These are phyloP conservation scores for Penicillium sp. DNA, from an alignment of 2,329 filamentous ascomycete species.

Conservation along the genomic window DNA sequence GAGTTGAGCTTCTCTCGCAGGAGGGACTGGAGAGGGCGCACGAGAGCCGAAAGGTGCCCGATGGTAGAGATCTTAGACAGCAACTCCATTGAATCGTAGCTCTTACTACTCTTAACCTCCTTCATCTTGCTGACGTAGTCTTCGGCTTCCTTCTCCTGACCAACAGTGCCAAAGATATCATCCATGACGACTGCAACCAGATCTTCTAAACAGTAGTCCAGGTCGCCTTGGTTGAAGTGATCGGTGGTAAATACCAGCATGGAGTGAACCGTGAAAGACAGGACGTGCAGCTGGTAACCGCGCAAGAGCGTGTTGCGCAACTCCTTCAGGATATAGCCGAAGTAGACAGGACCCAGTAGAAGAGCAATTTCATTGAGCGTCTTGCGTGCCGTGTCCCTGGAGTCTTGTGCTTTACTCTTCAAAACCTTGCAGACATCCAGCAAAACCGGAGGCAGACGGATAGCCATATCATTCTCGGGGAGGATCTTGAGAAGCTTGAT, in stretches of 20 bases:
- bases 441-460: conserved; percentile 73
- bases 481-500: conserved; percentile 82
- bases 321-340: conserved; percentile 92
- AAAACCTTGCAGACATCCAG: conserved; percentile 92
- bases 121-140: conserved; percentile 95
- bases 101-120: conserved; percentile 97
- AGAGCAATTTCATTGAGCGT: conserved; percentile 79
- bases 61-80: conserved; percentile 78
- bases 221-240: conserved; percentile 69
- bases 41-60: conserved; percentile 64
- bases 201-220: conserved; percentile 78
- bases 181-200: conserved; percentile 89
- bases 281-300: conserved; percentile 89
- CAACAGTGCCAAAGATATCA: conserved; percentile 87
- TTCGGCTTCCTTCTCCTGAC: conserved; percentile 94
- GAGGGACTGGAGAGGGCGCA: conserved; percentile 71
- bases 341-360: conserved; percentile 73
- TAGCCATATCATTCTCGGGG: conserved; percentile 65
- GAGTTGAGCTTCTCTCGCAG: conserved; percentile 79
- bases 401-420: conserved; percentile 79
- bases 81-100: conserved; percentile 94
- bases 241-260: conserved; percentile 73
- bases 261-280: conserved; percentile 91
- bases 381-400: conserved; percentile 83
- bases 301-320: conserved; percentile 73